A percentile compares a stretch with the other conserved stretches of the same genome.
These are phyloP conservation scores for Novakomyces olei DNA, from an alignment of 805 yeast species.

Conservation along the genomic window DNA sequence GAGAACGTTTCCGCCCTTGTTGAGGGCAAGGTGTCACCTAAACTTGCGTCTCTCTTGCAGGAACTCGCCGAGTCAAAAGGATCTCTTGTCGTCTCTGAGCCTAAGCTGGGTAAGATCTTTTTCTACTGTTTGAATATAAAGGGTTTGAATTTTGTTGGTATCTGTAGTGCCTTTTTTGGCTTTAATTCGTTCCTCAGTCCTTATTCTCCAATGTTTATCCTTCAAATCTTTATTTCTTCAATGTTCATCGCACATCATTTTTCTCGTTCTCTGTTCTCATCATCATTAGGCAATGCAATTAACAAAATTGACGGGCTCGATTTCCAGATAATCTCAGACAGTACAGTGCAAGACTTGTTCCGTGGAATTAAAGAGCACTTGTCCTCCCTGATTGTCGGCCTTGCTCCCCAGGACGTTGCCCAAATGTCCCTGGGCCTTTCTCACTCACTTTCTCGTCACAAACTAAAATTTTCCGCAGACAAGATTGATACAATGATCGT, in stretches of 20 bases:
- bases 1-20: slow-evolving; percentile 83
- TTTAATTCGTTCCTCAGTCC: too few relatives aligned
- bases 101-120: too few relatives aligned
- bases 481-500: slow-evolving; percentile 98
- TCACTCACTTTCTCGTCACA: slow-evolving; percentile 95
- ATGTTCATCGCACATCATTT: not conserved
- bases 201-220: too few relatives aligned
- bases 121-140: too few relatives aligned
- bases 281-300: slow-evolving; percentile 61
- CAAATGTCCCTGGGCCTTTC: slow-evolving; percentile 98
- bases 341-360: slow-evolving; percentile 80
- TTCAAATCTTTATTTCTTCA: too few relatives aligned
- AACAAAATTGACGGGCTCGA: slow-evolving; percentile 72
- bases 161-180: too few relatives aligned
- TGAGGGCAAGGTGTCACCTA: slow-evolving; percentile 83
- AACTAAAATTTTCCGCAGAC: slow-evolving; percentile 90
- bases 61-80: slow-evolving; percentile 51
- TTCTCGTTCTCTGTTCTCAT: not conserved
- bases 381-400: slow-evolving; percentile 86
- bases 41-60: slow-evolving; percentile 52
- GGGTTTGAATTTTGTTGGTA: slow-evolving; percentile 27
- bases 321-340: slow-evolving; percentile 77
- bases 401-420: slow-evolving; percentile 58
- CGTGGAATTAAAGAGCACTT: slow-evolving; percentile 88
- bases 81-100: slow-evolving; percentile 76